These are phyloP conservation scores for Wickerhamiella cacticola DNA, from an alignment of 805 yeast genomes.

Conservation along the genomic window DNA sequence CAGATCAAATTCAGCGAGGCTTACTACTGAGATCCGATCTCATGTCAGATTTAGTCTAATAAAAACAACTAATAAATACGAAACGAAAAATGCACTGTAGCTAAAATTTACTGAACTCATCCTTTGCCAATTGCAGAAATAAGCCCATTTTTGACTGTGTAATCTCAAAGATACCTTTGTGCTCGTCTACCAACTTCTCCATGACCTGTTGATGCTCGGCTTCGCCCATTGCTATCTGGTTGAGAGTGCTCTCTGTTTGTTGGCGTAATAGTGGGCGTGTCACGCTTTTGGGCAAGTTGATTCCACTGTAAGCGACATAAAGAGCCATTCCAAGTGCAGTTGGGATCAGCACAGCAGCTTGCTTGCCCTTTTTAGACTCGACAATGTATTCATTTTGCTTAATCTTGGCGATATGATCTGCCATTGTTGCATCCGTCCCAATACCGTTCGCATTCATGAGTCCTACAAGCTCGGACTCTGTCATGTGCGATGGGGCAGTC, in stretches of 20 bases:
- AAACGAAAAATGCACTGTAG: too few relatives aligned
- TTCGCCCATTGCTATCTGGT: constrained; percentile 55
- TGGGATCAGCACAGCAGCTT: constrained; percentile 43
- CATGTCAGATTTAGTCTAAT: too few relatives aligned
- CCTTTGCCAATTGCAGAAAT: neutral
- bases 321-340: constrained; percentile 74
- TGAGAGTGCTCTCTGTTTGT: constrained; percentile 56
- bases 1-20: neutral
- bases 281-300: constrained; percentile 63
- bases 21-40: neutral
- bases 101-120: neutral
- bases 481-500: constrained; percentile 66
- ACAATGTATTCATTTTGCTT: constrained; percentile 52
- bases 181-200: constrained; percentile 16
- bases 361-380: constrained; percentile 24
- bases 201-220: constrained; percentile 32
- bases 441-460: constrained; percentile 95
- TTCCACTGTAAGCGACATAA: constrained; percentile 74
- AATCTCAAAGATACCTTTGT: constrained; percentile 17
- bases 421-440: constrained; percentile 98
- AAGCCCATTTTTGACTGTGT: neutral
- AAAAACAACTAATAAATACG: too few relatives aligned
- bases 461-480: constrained; percentile 84
- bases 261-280: constrained; percentile 83
- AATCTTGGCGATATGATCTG: constrained; percentile 87